phyloP scores from a whole-genome alignment of 176 grass and related monocot species.

The Rhynchospora pubera region DNA sequence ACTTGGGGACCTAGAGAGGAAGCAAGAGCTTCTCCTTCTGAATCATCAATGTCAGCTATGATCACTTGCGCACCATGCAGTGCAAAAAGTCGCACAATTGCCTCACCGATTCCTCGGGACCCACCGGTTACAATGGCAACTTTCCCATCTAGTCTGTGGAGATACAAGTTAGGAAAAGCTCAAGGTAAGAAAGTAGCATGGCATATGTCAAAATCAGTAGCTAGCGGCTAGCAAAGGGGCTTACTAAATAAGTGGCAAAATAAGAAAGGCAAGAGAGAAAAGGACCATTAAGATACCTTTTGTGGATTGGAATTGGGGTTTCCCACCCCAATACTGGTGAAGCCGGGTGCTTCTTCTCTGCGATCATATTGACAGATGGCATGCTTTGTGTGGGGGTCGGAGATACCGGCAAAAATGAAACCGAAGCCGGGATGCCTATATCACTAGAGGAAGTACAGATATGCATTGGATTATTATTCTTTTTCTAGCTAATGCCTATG shows the following conservation, averaged over 20 bases:
- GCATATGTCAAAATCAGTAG: background rate
- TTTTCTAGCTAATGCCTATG: background rate
- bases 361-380: conserved; percentile 40
- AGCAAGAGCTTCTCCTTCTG: conserved; percentile 39
- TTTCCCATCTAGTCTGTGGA: conserved; percentile 71
- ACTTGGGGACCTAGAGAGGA: conserved; percentile 36
- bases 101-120: conserved; percentile 76
- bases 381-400: conserved; percentile 24
- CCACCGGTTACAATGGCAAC: conserved; percentile 81
- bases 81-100: conserved; percentile 55
- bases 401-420: conserved; percentile 17
- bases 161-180: background rate
- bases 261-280: background rate
- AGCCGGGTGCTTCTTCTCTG: conserved; percentile 37
- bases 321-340: conserved; percentile 52
- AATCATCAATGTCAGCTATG: conserved; percentile 67
- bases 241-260: background rate
- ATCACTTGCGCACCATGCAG: conserved; percentile 69
- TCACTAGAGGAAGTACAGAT: background rate
- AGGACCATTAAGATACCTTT: conserved; percentile 33
- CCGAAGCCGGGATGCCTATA: conserved; percentile 27
- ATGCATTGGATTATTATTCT: background rate
- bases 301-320: conserved; percentile 48
- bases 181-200: background rate
- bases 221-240: background rate